Evolutionary conservation across 2,329 filamentous ascomycete species (phyloP).

Genomic region (Zopfia rhizophila): DNA sequence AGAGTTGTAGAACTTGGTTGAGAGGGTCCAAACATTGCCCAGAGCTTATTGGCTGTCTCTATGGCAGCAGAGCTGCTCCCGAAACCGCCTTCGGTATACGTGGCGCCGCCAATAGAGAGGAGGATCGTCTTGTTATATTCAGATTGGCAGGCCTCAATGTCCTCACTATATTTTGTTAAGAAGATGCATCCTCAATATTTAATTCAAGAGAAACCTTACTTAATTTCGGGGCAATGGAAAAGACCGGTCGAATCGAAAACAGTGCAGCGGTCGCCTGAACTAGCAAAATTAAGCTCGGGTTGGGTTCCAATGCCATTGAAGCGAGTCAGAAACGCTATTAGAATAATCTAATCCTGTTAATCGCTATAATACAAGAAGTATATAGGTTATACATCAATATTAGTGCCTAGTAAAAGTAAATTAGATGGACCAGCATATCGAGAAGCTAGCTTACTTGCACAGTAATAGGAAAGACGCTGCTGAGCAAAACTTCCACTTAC

Average conservation of each 20-base stretch:
- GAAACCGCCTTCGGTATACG: constrained; percentile 75
- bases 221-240: constrained; percentile 70
- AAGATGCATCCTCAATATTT: not conserved
- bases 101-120: constrained; percentile 75
- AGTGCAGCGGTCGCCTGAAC: constrained; percentile 68
- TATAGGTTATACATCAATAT: too few species aligned
- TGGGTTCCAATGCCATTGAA: constrained; percentile 62
- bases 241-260: constrained; percentile 66
- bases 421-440: too few species aligned
- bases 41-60: constrained; percentile 68
- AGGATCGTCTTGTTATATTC: constrained; percentile 76
- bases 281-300: constrained; percentile 70
- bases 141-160: constrained; percentile 68
- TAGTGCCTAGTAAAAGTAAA: too few species aligned
- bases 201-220: constrained; percentile 64
- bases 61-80: constrained; percentile 15
- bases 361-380: too few species aligned
- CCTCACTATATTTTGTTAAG: too few species aligned
- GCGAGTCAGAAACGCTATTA: constrained; percentile 69
- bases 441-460: constrained; percentile 63
- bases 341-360: constrained; percentile 65
- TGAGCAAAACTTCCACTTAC: too few species aligned
- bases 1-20: constrained; percentile 55
- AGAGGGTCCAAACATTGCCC: constrained; percentile 74
- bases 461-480: constrained; percentile 66